Conservation (phyloP, 2,329 filamentous ascomycete genomes). For the Venturia pyrina region DNA sequence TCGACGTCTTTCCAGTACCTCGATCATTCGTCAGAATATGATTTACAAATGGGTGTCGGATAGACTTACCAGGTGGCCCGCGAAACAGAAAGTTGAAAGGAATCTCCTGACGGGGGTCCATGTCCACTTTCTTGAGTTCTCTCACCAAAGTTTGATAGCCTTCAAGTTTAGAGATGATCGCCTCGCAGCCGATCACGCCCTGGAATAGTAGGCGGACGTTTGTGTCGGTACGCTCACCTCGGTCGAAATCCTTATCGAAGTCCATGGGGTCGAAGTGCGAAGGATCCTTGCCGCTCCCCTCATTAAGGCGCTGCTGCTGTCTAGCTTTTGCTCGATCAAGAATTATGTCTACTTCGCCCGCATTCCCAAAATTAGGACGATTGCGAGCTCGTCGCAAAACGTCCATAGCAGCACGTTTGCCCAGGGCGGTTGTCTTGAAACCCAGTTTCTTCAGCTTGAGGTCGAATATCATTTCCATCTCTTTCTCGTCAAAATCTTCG, state of each 20-base stretch:
- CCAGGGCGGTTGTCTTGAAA: conserved; percentile 43
- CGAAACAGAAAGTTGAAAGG: conserved; percentile 62
- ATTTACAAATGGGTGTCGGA: not conserved
- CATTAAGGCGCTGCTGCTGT: conserved; percentile 36
- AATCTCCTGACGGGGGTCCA: conserved; percentile 49
- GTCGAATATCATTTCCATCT: conserved; percentile 50
- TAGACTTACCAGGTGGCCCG: conserved; percentile 47
- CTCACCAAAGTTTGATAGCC: conserved; percentile 44
- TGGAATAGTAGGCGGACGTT: conserved; percentile 47
- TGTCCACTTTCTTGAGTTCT: conserved; percentile 39
- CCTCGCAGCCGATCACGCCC: conserved; percentile 48
- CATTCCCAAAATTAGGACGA: conserved; percentile 60
- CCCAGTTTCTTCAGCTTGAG: conserved; percentile 51
- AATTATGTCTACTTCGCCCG: conserved; percentile 63
- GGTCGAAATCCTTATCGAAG: conserved; percentile 51
- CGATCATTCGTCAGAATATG: not conserved
- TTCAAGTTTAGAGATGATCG: conserved; percentile 43
- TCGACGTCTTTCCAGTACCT: conserved; percentile 65
- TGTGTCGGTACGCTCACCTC: conserved; percentile 36
- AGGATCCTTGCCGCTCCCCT: conserved; percentile 18
- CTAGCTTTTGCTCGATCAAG: conserved; percentile 46
- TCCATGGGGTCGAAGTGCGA: conserved; percentile 37
- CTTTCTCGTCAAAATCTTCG: conserved; percentile 52
- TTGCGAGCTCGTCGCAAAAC: conserved; percentile 53
- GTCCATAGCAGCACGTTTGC: conserved; percentile 45